These are phyloP conservation scores for Penicillium sp. DNA, from an alignment of 2,329 filamentous ascomycete genomes.

Conservation along the genomic window DNA sequence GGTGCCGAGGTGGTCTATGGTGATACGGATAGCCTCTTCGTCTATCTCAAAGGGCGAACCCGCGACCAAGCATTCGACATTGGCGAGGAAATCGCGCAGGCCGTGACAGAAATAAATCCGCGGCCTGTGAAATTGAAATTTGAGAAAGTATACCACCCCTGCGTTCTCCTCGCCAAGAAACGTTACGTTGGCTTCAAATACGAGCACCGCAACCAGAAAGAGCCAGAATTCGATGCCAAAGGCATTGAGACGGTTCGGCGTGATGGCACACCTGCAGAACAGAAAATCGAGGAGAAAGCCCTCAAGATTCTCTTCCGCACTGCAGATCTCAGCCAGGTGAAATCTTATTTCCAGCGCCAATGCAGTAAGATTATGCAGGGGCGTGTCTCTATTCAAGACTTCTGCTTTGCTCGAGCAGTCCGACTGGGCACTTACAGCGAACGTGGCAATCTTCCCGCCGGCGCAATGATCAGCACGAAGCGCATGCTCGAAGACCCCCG, in stretches of 20 bases:
- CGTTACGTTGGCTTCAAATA: conserved; percentile 98
- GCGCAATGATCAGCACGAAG: conserved; percentile 79
- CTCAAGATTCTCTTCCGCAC: conserved; percentile 86
- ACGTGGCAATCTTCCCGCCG: conserved; percentile 71
- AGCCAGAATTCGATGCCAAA: conserved; percentile 93
- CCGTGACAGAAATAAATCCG: conserved; percentile 83
- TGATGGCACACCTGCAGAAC: conserved; percentile 89
- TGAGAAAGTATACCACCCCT: conserved; percentile 96
- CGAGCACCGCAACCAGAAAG: conserved; percentile 65
- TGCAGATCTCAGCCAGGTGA: conserved; percentile 80
- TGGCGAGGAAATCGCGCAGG: conserved; percentile 82
- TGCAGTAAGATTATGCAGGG: conserved; percentile 90
- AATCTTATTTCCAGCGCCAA: conserved; percentile 81
- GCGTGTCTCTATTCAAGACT: conserved; percentile 83
- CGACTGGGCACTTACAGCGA: conserved; percentile 83
- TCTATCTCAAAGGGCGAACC: conserved; percentile 81
- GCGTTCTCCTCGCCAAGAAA: conserved; percentile 90
- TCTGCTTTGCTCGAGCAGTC: conserved; percentile 91
- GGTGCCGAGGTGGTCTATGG: conserved; percentile 95
- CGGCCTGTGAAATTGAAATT: conserved; percentile 93
- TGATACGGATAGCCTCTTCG: conserved; percentile 91
- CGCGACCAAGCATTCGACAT: conserved; percentile 85
- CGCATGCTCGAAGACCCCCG: conserved; percentile 82
- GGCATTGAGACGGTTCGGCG: conserved; percentile 95
- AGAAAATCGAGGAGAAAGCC: conserved; percentile 92